phyloP scores from a whole-genome alignment of 1,284 basidiomycete genomes.

The Tremellales sp. region DNA sequence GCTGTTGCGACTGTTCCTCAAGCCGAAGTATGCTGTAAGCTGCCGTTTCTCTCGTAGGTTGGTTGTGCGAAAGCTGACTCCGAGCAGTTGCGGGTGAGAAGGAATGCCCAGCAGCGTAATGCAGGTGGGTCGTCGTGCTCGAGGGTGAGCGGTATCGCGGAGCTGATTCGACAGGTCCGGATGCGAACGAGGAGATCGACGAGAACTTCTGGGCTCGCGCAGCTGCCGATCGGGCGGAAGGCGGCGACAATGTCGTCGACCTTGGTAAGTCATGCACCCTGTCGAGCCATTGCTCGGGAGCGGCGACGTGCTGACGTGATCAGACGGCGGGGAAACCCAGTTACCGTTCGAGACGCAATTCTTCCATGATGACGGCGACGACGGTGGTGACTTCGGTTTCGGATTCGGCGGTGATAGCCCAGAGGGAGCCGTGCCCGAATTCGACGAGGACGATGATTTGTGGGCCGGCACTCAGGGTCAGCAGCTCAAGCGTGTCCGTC shows the following conservation, averaged over 20 bases:
- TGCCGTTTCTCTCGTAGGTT: constrained; percentile 18
- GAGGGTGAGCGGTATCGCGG: not conserved
- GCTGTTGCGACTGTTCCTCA: constrained; percentile 86
- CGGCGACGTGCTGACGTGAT: not conserved
- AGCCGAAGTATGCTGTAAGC: constrained; percentile 87
- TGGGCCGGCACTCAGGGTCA: constrained; percentile 75
- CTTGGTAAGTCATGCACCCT: constrained; percentile 48
- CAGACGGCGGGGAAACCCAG: constrained; percentile 52
- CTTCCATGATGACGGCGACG: constrained; percentile 91
- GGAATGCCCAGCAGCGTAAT: constrained; percentile 49
- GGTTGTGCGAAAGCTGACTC: constrained; percentile 1
- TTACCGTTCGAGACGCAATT: constrained; percentile 92
- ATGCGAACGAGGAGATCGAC: constrained; percentile 76
- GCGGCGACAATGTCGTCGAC: constrained; percentile 57
- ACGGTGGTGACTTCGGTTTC: constrained; percentile 64
- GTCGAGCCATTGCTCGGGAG: not conserved
- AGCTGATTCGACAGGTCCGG: constrained; percentile 12
- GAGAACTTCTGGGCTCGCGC: constrained; percentile 94
- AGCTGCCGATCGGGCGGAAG: constrained; percentile 70
- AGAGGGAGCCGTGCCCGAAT: constrained; percentile 45
- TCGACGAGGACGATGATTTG: constrained; percentile 73
- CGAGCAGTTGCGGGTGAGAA: constrained; percentile 71
- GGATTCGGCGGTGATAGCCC: constrained; percentile 58
- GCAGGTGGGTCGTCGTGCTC: not conserved
- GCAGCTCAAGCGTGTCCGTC: constrained; percentile 67